A percentile compares a stretch with the other conserved stretches of the same genome.
These are phyloP conservation scores for Aspergillus thermomutatus DNA, from an alignment of 2,329 filamentous ascomycete genomes.

Conservation along the genomic window DNA sequence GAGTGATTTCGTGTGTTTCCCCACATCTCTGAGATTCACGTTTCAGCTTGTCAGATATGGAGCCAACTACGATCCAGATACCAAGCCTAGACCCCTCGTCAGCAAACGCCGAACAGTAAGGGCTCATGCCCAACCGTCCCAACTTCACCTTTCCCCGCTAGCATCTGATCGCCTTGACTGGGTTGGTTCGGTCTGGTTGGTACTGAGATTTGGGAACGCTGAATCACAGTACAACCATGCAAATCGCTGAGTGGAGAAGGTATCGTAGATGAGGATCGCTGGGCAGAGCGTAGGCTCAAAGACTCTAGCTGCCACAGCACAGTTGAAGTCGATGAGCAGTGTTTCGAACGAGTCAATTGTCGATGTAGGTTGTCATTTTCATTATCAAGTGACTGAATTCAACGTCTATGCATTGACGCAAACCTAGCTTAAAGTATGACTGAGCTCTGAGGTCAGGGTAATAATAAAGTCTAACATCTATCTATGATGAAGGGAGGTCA, in stretches of 20 bases:
- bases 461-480: not conserved
- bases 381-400: too few species aligned
- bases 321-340: not conserved
- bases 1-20: conserved; percentile 8
- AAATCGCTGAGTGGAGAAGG: not conserved
- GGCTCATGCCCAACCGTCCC: not conserved
- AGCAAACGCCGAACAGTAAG: not conserved
- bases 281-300: not conserved
- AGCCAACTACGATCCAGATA: conserved; percentile 1
- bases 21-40: conserved; percentile 10
- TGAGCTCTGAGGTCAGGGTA: not conserved
- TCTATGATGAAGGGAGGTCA: not conserved
- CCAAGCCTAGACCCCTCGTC: not conserved
- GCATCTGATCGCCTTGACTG: not conserved
- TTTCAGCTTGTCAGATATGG: conserved; percentile 13
- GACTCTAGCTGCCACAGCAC: not conserved
- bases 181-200: not conserved
- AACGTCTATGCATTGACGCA: not conserved
- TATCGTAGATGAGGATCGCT: not conserved
- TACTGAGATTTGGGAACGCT: not conserved
- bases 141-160: not conserved
- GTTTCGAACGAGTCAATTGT: too few species aligned
- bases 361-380: too few species aligned
- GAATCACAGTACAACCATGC: not conserved
- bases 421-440: not conserved